Base-by-base conservation (phyloP, 2,329 filamentous ascomycete genomes). In the Sarocladium brachiariae region DNA sequence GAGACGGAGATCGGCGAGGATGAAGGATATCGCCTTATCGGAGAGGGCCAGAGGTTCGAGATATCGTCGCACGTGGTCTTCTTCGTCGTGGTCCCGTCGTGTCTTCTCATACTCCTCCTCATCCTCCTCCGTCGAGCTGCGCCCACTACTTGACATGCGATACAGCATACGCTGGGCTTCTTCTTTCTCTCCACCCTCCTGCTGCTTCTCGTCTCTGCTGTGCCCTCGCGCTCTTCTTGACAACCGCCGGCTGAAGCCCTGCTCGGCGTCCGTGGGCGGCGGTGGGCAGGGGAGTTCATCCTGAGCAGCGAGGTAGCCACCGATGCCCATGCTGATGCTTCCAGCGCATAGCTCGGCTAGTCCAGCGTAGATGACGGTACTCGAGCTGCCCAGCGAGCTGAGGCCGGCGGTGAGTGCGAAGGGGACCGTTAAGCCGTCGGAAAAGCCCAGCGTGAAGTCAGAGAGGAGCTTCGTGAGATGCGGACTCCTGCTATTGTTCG, bases 331-430 rank as follows among this genome's bases (percentile, higher is more conserved):
- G 43, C 80, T 85, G 53, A 89, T 86, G 43, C 81, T 79, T 2
- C 86, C 84, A 0, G 83, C 82, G 54, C 85, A 84, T 35, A 88
- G 71, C 63, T 89, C 85, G 1, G 84, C 84, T 24, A 87, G 66
- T 0, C 86, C 85, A 2, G 82, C 85, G 33, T 81, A 79, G 19
- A 90, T 78, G 49, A 84, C 80, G 0, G 81, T 79, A 51, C 77
- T 76, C 13, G 79, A 77, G 50, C 76, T 72, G 2, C 80, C 81
- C 5, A 85, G 68, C 2, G 76, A 77, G 19, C 77, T 79, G 2
- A 89, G 71, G 2, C 86, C 85, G 1, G 86, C 84, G 0, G 84
- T 88, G 16, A 89, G 70, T 16, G 86, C 86, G 59, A 89, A 89
- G 0, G 86, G 86, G 0, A 89, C 86, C 0, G 86, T 89, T 53